Evolutionary conservation across 768 basidiomycete genomes (phyloP).

Genomic region (Candolleomyces eurysporus): DNA sequence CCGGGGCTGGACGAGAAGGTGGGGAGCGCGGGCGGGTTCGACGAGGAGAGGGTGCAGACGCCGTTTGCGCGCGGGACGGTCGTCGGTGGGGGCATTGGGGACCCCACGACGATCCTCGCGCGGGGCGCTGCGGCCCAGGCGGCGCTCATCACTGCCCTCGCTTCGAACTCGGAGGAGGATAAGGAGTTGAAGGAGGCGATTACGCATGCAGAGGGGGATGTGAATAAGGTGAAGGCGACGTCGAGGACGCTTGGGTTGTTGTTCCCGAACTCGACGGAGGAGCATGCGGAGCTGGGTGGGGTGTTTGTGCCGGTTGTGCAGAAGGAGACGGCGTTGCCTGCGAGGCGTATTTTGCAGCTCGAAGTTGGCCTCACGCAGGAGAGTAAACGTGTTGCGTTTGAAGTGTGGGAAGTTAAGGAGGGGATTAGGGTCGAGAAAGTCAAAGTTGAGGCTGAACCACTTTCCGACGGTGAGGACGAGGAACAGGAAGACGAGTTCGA

Average conservation of each 20-base stretch:
- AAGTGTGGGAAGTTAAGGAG: constrained; percentile 79
- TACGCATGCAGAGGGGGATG: constrained; percentile 25
- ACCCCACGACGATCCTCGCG: constrained; percentile 76
- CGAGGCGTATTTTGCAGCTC: constrained; percentile 55
- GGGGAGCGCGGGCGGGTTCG: constrained; percentile 46
- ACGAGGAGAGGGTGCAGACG: constrained; percentile 54
- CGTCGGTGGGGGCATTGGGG: constrained; percentile 69
- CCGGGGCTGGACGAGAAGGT: constrained; percentile 71
- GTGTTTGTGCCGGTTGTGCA: constrained; percentile 64
- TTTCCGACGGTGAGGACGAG: constrained; percentile 47
- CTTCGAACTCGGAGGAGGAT: constrained; percentile 40
- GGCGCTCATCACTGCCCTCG: constrained; percentile 51
- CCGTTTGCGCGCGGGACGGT: constrained; percentile 68
- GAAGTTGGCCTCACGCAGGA: constrained; percentile 48
- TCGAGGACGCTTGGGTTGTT: constrained; percentile 63
- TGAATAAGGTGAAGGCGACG: constrained; percentile 51
- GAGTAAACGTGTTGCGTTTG: constrained; percentile 55
- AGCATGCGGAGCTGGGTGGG: constrained; percentile 50
- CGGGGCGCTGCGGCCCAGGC: constrained; percentile 79
- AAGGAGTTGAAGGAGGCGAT: constrained; percentile 54
- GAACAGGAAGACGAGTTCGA: constrained; percentile 62
- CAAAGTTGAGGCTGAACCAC: constrained; percentile 41
- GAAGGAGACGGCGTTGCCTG: constrained; percentile 73
- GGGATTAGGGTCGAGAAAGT: constrained; percentile 62
- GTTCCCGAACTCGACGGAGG: constrained; percentile 49